Conservation (phyloP, 169 alveolate genomes). For the Neospora caninum region DNA sequence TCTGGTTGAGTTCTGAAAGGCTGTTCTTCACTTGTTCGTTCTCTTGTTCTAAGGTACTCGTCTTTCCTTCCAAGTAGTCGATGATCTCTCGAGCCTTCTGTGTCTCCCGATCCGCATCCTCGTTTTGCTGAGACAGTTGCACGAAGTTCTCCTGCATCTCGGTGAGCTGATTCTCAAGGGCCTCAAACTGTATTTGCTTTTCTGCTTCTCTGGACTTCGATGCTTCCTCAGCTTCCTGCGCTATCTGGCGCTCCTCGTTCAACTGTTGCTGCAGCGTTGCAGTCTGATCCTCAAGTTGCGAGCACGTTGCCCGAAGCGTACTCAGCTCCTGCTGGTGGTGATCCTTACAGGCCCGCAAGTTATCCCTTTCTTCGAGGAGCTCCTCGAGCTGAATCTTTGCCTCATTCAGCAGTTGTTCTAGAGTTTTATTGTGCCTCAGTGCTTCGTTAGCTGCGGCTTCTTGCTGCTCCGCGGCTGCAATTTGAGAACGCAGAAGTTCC, state of each 20-base stretch:
- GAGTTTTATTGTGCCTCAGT: background rate
- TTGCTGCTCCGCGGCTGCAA: background rate
- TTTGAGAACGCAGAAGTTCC: constrained; percentile 42
- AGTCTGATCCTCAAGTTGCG: constrained; percentile 9
- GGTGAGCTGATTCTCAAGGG: constrained; percentile 52
- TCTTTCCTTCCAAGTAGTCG: constrained; percentile 55
- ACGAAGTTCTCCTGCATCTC: constrained; percentile 48
- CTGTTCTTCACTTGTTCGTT: constrained; percentile 44
- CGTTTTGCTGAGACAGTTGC: constrained; percentile 38
- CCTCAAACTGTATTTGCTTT: constrained; percentile 35
- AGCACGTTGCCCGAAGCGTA: constrained; percentile 33
- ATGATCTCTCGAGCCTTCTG: constrained; percentile 61
- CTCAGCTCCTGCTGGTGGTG: constrained; percentile 36
- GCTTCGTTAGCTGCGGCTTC: background rate
- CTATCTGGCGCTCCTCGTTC: constrained; percentile 46
- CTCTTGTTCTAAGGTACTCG: constrained; percentile 36
- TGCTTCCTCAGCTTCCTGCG: constrained; percentile 26
- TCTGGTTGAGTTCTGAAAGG: constrained; percentile 36
- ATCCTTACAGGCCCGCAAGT: background rate
- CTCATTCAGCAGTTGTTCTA: constrained; percentile 33
- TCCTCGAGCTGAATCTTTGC: constrained; percentile 59
- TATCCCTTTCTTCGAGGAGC: constrained; percentile 38
- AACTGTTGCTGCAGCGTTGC: constrained; percentile 36
- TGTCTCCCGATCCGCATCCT: constrained; percentile 57
- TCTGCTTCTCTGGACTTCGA: constrained; percentile 14